A percentile compares a stretch with the other conserved stretches of the same genome.
These are phyloP conservation scores for Apophysomyces trapeziformis DNA, from an alignment of 371 early-diverging fungal species.

Conservation along the genomic window DNA sequence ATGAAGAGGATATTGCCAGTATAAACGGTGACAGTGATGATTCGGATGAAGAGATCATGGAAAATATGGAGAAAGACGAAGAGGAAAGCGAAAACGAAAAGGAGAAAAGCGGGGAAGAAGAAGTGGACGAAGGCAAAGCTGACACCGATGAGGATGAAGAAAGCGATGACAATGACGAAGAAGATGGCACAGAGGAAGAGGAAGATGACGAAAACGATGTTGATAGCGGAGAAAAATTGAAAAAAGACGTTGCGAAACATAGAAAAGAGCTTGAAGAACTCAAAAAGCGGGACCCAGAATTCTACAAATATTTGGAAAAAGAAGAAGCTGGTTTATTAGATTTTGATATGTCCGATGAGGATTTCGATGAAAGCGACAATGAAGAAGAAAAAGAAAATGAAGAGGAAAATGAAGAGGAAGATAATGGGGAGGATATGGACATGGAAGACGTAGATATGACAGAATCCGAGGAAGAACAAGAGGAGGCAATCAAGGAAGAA, in stretches of 20 bases:
- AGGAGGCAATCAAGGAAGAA: slow-evolving; percentile 14
- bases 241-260: slow-evolving; percentile 63
- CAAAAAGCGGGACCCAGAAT: slow-evolving; percentile 86
- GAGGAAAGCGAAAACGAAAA: slow-evolving; percentile 25
- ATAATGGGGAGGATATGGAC: slow-evolving; percentile 21
- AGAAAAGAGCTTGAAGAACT: slow-evolving; percentile 76
- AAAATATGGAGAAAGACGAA: slow-evolving; percentile 25
- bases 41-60: slow-evolving; percentile 5
- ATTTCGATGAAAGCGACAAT: slow-evolving; percentile 55
- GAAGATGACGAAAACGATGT: slow-evolving; percentile 50
- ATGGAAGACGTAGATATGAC: slow-evolving; percentile 19
- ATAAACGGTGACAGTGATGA: slow-evolving; percentile 11
- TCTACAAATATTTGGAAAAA: slow-evolving; percentile 85
- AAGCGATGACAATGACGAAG: slow-evolving; percentile 23
- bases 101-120: slow-evolving; percentile 10
- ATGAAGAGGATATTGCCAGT: slow-evolving; percentile 9
- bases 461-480: slow-evolving; percentile 20
- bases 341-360: slow-evolving; percentile 72
- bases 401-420: slow-evolving; percentile 30
- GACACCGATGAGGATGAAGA: slow-evolving; percentile 9
- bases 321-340: slow-evolving; percentile 83
- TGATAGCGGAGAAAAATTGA: slow-evolving; percentile 46
- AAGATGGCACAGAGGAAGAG: slow-evolving; percentile 27
- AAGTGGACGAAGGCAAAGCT: slow-evolving; percentile 8
- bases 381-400: slow-evolving; percentile 41